Evolutionary conservation across 176 grass and related monocot genomes (phyloP).

Genomic region (Cenchrus fungigraminus): DNA sequence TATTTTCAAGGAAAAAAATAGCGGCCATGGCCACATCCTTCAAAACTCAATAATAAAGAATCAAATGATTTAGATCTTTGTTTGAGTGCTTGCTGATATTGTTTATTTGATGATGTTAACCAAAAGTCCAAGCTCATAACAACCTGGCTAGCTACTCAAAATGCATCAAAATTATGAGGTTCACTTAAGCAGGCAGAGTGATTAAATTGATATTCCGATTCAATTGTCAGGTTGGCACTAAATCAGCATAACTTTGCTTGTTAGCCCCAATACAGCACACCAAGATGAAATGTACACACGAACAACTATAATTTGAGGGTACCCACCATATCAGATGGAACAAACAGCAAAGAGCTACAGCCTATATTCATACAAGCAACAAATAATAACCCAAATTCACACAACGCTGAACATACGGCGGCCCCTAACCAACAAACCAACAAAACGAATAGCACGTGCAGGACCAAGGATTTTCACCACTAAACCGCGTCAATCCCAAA

Average conservation of each 20-base stretch:
- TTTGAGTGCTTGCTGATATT: conserved; percentile 1
- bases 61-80: background rate
- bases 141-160: background rate
- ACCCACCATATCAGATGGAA: conserved; percentile 26
- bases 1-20: conserved; percentile 14
- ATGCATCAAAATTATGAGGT: background rate
- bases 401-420: background rate
- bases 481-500: background rate
- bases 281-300: conserved; percentile 2
- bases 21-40: background rate
- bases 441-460: background rate
- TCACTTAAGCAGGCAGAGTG: background rate
- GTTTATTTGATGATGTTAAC: conserved; percentile 10
- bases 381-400: conserved; percentile 18
- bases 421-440: background rate
- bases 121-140: background rate
- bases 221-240: background rate
- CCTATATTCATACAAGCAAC: conserved; percentile 4
- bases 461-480: conserved; percentile 4
- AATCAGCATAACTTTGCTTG: background rate
- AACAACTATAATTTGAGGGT: conserved; percentile 8
- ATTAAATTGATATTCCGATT: conserved; percentile 10
- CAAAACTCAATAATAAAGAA: background rate
- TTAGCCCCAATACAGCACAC: background rate
- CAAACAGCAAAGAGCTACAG: background rate